Evolutionary conservation across 1,139 yeast species (phyloP), one percentile per base, ranked within the genome.

Genomic region (Meyerozyma guilliermondii): DNA sequence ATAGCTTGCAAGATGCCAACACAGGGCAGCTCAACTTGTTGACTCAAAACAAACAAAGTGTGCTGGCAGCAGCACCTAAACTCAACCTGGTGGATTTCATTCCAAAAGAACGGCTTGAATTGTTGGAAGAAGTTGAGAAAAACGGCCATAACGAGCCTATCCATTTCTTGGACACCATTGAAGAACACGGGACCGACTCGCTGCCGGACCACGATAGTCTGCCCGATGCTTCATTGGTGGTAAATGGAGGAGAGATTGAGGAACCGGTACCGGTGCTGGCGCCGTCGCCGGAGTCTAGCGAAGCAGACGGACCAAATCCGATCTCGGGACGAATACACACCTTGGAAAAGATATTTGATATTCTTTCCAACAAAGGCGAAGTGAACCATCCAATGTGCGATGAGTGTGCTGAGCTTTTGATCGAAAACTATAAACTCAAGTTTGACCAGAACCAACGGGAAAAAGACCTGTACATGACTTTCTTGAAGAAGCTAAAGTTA

Each of bases 301-400:
- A 24, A 35, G 39, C 7, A 14, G 38, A 34, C 24, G 24, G 28
- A 27, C 39, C 55, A 7, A 55, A 56, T 26, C 51, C 65, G 7
- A 58, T 59, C 40, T 66, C 73, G 7, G 17, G 44, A 66, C 35
- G 37, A 26, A 60, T 87, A 27, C 81, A 81, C 16, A 76, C 76
- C n/a, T 70, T 89, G 7, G 81, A 80, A 52, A 83, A 81, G 50
- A 74, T 87, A 1, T 71, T 71, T 79, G 50, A 82, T 78, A 23
- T 81, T 5, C 55, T 72, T 11, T 70, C 76, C 13, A 56, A 81
- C 8, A 83, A 83, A 48, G 83, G 84, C 42, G 89, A 83, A 46
- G 74, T 91, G n/a, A 95, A 87, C 49, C 76, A 87, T 55, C 98
- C 98, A 0, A 78, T 94, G 13, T 91, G 98, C 52, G 72, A 74